Conservation (phyloP, 352 stramenopile genomes). For the Globisporangium mamillatum region DNA sequence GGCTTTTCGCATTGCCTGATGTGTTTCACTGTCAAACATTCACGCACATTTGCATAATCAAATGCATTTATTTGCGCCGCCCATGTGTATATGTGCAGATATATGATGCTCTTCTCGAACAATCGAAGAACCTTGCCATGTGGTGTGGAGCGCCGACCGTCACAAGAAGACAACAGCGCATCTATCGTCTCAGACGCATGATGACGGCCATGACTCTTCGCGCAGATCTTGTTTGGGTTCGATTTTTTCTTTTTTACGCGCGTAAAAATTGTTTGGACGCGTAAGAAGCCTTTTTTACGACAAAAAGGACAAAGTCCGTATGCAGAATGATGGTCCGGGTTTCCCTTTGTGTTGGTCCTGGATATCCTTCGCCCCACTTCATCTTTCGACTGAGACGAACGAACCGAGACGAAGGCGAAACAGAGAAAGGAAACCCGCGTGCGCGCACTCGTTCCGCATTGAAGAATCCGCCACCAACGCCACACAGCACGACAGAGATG, state of each 20-base stretch:
- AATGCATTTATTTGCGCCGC: not conserved
- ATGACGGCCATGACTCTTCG: not conserved
- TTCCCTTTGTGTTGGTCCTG: not conserved
- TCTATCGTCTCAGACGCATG: not conserved
- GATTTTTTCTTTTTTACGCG: slow-evolving; percentile 1
- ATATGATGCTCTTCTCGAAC: not conserved
- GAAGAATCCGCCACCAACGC: not conserved
- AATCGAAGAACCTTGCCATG: not conserved
- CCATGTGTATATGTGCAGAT: not conserved
- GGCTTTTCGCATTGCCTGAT: not conserved
- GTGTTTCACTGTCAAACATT: not conserved
- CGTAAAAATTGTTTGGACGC: not conserved
- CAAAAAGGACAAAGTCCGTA: not conserved
- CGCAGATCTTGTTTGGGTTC: not conserved
- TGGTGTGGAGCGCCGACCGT: not conserved
- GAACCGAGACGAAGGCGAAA: not conserved
- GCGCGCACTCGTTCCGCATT: not conserved
- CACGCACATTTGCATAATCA: not conserved
- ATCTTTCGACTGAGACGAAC: slow-evolving; percentile 6
- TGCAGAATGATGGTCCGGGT: not conserved
- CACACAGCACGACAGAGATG: not conserved
- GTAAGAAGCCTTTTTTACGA: not conserved
- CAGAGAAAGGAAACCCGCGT: not conserved
- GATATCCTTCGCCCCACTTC: not conserved
- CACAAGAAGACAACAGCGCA: not conserved